These are phyloP conservation scores for Rhizopogon roseolus DNA, from an alignment of 768 basidiomycete genomes.

Conservation along the genomic window DNA sequence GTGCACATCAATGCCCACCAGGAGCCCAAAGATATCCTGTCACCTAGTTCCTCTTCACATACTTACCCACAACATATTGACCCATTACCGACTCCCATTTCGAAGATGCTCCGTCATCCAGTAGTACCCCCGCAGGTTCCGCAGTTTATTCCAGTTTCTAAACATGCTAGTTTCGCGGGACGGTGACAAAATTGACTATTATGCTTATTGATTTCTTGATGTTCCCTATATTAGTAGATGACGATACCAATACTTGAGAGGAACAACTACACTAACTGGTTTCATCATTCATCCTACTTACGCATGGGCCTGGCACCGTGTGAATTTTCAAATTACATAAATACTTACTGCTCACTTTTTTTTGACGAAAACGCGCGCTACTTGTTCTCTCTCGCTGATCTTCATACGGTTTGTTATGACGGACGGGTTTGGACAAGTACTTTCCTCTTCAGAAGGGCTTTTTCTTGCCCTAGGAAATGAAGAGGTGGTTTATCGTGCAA, in stretches of 20 bases:
- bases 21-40: slow-evolving; percentile 5
- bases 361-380: slow-evolving; percentile 11
- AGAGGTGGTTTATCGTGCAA: slow-evolving; percentile 27
- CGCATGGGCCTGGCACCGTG: too few relatives aligned
- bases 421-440: slow-evolving; percentile 11
- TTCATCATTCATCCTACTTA: too few relatives aligned
- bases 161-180: slow-evolving; percentile 27
- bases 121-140: slow-evolving; percentile 1
- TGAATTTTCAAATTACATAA: too few relatives aligned
- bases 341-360: too few relatives aligned
- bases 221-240: not conserved
- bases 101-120: slow-evolving; percentile 39
- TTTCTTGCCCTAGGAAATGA: slow-evolving; percentile 17
- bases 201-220: not conserved
- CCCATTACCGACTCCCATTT: slow-evolving; percentile 55
- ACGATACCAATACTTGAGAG: not conserved
- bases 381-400: slow-evolving; percentile 7
- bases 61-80: slow-evolving; percentile 23
- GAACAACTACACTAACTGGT: not conserved
- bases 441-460: slow-evolving; percentile 24
- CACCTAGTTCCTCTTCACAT: slow-evolving; percentile 11
- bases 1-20: slow-evolving; percentile 2
- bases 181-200: slow-evolving; percentile 11
- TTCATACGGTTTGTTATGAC: slow-evolving; percentile 7
- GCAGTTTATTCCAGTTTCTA: slow-evolving; percentile 16